Base-by-base conservation (phyloP, 805 yeast species). In the Cyberlindnera suaveolens region DNA sequence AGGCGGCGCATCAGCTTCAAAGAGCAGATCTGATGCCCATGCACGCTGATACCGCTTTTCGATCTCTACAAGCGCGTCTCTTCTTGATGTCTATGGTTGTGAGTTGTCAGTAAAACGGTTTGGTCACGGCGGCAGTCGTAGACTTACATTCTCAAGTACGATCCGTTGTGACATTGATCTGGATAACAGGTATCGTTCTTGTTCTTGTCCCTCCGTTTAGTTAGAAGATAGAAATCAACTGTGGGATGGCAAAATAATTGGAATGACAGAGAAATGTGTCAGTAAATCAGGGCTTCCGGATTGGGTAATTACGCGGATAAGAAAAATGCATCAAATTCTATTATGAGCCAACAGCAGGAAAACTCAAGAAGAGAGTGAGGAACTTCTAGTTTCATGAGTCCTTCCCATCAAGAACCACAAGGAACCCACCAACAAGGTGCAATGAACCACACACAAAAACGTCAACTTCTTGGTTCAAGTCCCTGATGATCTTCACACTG, bases 401-500 rank as follows among this genome's bases (percentile, higher is more conserved):
- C 33, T 45, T 43, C 4, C 53, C 57, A 27, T 91, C 96, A 35
- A 88, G 65, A 6, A 90, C 96, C 3, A 88, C 89, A 32, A 93
- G 65, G 44, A 93, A 75, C 0, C 98, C 99, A 15, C 99, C 99
- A 10, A 93, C 96, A 44, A 95, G 68, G 61, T 91, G 96, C 50
- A 93, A 69, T 5, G 97, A 89, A 1, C 99, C 99, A 46, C 95
- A 85, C 0, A 89, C 97, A 65, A 89, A 84, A 2, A 88, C 95
- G 49, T 88, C 89, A 18, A 78, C 64, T 7, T 59, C 61, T 6
- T 52, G 48, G 23, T 35, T 32, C 31, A 51, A 29, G 40, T 41
- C 37, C 55, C 74, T 72, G 40, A 78, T 74, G 51, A 68, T 74
- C 39, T 71, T 72, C 39, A 76, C 78, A 29, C 90, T 80, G 1